Percentiles rank a stretch among this genome's conserved stretches.
These are phyloP conservation scores for Lithocarpus polystachyus DNA, from an alignment of 306 rosid genomes.

Conservation along the genomic window DNA sequence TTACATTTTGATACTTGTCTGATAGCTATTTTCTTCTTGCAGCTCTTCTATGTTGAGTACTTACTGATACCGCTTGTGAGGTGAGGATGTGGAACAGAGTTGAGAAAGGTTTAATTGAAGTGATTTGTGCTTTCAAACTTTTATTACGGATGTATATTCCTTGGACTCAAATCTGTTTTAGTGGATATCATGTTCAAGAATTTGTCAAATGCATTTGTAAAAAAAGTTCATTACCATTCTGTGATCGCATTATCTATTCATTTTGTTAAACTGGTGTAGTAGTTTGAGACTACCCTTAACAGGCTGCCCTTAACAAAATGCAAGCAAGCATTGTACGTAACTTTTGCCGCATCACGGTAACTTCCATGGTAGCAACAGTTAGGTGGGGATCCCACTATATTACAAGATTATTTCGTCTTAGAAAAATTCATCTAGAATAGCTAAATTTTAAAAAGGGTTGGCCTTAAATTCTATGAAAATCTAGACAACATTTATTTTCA, in stretches of 20 bases:
- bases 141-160: not conserved
- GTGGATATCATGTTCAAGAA: not conserved
- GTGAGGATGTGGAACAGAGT: constrained; percentile 37
- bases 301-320: not conserved
- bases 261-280: not conserved
- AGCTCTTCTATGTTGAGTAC: constrained; percentile 92
- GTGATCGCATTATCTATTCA: not conserved
- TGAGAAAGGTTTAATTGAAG: constrained; percentile 6
- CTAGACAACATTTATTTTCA: too few relatives aligned
- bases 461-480: too few relatives aligned
- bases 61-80: constrained; percentile 76
- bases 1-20: not conserved
- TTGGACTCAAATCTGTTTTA: not conserved
- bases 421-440: not conserved
- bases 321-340: not conserved
- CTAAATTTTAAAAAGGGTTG: too few relatives aligned
- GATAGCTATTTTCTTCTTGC: constrained; percentile 37
- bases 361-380: not conserved
- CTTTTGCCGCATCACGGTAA: not conserved
- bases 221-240: not conserved
- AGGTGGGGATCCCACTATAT: not conserved
- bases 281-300: too few relatives aligned
- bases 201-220: not conserved
- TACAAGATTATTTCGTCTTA: not conserved
- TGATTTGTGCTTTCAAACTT: not conserved